phyloP scores from a whole-genome alignment of 768 basidiomycete species.

The Chiua virens region DNA sequence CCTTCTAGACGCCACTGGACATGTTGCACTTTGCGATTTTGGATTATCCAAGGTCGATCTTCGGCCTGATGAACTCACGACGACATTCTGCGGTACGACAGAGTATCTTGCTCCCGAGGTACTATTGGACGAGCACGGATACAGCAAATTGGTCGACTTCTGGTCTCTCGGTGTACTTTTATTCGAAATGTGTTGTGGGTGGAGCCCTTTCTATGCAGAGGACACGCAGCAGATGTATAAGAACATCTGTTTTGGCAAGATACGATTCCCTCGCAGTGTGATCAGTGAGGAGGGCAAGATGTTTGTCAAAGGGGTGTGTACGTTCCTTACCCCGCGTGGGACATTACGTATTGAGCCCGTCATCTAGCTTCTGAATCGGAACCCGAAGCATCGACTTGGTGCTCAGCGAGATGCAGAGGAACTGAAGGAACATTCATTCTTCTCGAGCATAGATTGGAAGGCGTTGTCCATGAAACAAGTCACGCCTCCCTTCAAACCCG shows the following conservation, averaged over 20 bases:
- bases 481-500: slow-evolving; percentile 96
- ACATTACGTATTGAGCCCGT: slow-evolving; percentile 14
- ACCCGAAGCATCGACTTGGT: slow-evolving; percentile 96
- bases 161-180: slow-evolving; percentile 95
- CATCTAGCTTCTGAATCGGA: slow-evolving; percentile 88
- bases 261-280: slow-evolving; percentile 94
- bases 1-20: slow-evolving; percentile 95
- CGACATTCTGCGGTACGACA: slow-evolving; percentile 98
- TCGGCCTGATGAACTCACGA: slow-evolving; percentile 92
- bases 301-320: slow-evolving; percentile 95
- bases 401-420: slow-evolving; percentile 89
- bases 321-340: slow-evolving; percentile 5
- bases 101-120: slow-evolving; percentile 99
- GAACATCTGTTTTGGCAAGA: slow-evolving; percentile 98
- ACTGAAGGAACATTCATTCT: slow-evolving; percentile 95
- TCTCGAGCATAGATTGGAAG: slow-evolving; percentile 88
- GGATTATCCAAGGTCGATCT: slow-evolving; percentile 96
- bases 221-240: slow-evolving; percentile 99
- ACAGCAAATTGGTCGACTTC: slow-evolving; percentile 98
- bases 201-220: slow-evolving; percentile 99
- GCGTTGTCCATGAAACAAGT: slow-evolving; percentile 85
- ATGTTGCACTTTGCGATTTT: slow-evolving; percentile 98
- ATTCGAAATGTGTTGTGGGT: slow-evolving; percentile 99
- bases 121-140: slow-evolving; percentile 96
- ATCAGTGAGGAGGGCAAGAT: slow-evolving; percentile 98